Conservation (phyloP, 2,329 filamentous ascomycete species). For the Penicillium sp. region DNA sequence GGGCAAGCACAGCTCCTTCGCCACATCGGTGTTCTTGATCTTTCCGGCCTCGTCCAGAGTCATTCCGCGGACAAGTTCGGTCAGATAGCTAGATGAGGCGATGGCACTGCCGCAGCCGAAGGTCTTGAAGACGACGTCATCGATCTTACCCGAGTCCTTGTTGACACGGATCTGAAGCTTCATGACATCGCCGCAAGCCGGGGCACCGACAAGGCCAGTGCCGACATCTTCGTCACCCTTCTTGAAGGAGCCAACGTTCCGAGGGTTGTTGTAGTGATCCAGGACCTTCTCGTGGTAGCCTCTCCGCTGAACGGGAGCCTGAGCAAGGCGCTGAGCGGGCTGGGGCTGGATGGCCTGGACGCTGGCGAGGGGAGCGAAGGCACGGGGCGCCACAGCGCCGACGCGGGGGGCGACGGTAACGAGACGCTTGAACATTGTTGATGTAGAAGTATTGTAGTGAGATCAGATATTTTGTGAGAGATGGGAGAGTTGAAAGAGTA, state of each 20-base stretch:
- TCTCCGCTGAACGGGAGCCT: conserved; percentile 38
- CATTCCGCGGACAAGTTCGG: conserved; percentile 92
- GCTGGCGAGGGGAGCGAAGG: conserved; percentile 43
- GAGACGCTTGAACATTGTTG: conserved; percentile 54
- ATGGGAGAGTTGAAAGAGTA: conserved; percentile 2
- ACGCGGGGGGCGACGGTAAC: conserved; percentile 50
- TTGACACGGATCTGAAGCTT: conserved; percentile 91
- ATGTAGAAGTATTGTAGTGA: not conserved
- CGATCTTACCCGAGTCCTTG: conserved; percentile 77
- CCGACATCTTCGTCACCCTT: conserved; percentile 79
- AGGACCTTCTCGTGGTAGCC: conserved; percentile 66
- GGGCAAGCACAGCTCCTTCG: conserved; percentile 88
- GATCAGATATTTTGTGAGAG: conserved; percentile 3
- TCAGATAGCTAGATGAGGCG: conserved; percentile 88
- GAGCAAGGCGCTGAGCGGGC: conserved; percentile 35
- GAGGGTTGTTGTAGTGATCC: conserved; percentile 74
- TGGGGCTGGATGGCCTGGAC: conserved; percentile 37
- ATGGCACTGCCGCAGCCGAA: conserved; percentile 94
- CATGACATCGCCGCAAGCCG: conserved; percentile 88
- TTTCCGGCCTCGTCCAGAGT: conserved; percentile 86
- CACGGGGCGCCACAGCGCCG: conserved; percentile 46
- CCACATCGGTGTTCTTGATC: conserved; percentile 96
- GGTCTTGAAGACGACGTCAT: conserved; percentile 96
- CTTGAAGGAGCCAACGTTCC: conserved; percentile 71
- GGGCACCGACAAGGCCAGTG: conserved; percentile 85